Evolutionary conservation across 352 stramenopile genomes (phyloP).

Genomic region (Globisporangium middletonii): DNA sequence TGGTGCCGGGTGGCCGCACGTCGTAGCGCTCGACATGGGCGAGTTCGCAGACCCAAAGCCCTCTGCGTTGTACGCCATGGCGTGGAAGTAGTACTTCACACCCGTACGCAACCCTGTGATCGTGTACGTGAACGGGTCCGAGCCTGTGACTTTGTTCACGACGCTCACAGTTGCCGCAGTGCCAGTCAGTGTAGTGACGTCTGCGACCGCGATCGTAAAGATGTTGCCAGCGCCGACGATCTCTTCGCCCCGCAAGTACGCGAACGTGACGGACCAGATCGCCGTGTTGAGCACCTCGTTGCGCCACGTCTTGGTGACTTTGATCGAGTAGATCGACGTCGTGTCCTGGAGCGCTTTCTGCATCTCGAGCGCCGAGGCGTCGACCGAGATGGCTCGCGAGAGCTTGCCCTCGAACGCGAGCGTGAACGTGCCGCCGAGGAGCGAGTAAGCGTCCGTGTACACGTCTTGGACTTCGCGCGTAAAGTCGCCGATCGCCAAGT

Average conservation of each 20-base stretch:
- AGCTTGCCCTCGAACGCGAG: constrained; percentile 88
- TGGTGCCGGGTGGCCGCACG: constrained; percentile 43
- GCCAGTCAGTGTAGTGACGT: constrained; percentile 48
- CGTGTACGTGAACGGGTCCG: constrained; percentile 78
- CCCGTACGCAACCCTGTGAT: constrained; percentile 50
- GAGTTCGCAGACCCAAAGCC: constrained; percentile 61
- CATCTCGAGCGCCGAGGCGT: constrained; percentile 80
- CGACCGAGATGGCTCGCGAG: constrained; percentile 62
- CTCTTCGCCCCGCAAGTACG: constrained; percentile 88
- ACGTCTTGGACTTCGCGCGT: constrained; percentile 94
- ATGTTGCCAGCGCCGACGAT: constrained; percentile 90
- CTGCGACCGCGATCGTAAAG: constrained; percentile 60
- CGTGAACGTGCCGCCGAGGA: constrained; percentile 76
- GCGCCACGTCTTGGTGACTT: constrained; percentile 45
- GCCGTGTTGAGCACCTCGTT: constrained; percentile 46
- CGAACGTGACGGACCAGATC: constrained; percentile 93
- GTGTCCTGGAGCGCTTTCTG: constrained; percentile 72
- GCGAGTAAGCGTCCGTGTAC: constrained; percentile 45
- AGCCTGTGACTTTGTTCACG: constrained; percentile 86
- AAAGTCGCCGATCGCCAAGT: constrained; percentile 91
- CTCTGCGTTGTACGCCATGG: constrained; percentile 77
- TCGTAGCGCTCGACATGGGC: constrained; percentile 42
- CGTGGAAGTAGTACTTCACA: constrained; percentile 66
- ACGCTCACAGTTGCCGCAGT: constrained; percentile 55
- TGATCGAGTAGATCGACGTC: constrained; percentile 82